These are phyloP conservation scores for Mycena chlorophos DNA, from an alignment of 768 basidiomycete species.

Conservation along the genomic window DNA sequence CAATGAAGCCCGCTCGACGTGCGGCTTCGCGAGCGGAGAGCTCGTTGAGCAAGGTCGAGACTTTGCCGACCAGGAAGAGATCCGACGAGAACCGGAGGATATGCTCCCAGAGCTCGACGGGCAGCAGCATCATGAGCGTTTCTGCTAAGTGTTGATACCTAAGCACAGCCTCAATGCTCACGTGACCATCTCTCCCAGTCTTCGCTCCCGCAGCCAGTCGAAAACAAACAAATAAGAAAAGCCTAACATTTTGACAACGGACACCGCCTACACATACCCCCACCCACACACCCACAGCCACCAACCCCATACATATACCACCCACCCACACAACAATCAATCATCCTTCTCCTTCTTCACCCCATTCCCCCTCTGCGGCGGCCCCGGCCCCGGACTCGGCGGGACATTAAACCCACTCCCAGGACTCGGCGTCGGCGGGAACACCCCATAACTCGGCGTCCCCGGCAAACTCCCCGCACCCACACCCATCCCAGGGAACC, in stretches of 20 bases:
- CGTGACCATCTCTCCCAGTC: no score
- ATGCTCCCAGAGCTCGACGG: no score
- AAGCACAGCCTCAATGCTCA: no score
- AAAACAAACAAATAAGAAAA: background rate
- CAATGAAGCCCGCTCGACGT: no score
- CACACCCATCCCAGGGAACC: no score
- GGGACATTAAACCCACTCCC: conserved; percentile 2
- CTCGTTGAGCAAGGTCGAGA: no score
- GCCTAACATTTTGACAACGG: background rate
- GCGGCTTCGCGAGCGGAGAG: no score
- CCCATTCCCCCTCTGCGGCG: conserved; percentile 16
- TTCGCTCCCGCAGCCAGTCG: no score
- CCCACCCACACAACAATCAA: background rate
- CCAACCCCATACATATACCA: background rate
- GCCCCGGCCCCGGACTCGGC: background rate
- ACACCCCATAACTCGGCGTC: conserved; percentile 28
- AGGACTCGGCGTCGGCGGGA: conserved; percentile 39
- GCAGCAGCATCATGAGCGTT: no score
- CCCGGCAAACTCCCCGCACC: conserved; percentile 4
- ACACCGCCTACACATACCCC: background rate
- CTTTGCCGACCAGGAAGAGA: no score
- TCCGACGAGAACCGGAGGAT: no score
- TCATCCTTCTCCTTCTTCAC: background rate
- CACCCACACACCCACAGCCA: background rate
- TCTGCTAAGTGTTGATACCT: no score